Percentiles rank a stretch among this genome's conserved stretches.
Conservation (phyloP, 805 yeast species). For the Cyberlindnera meyerae region DNA sequence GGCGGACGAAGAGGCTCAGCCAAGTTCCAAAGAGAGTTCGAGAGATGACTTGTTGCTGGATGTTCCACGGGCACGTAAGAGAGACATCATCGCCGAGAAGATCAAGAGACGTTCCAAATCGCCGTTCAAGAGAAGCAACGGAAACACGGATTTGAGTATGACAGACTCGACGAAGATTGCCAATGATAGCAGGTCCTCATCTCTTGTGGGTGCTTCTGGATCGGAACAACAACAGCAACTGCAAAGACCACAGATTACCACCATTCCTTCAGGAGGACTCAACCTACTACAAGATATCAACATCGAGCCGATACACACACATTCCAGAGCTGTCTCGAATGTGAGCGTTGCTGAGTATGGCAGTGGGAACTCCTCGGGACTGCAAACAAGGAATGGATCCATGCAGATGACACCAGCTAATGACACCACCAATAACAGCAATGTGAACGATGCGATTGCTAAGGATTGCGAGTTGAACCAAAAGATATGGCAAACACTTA, state of each 20-base stretch:
- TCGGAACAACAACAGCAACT: no score
- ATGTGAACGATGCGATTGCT: constrained; percentile 9
- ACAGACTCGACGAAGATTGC: constrained; percentile 3
- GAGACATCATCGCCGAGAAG: constrained; percentile 17
- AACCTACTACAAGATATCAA: constrained; percentile 15
- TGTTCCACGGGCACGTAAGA: constrained; percentile 12
- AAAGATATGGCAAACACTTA: constrained; percentile 7
- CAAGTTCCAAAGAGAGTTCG: constrained; percentile 10
- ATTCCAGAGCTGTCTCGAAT: constrained; percentile 6
- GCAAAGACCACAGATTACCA: background rate
- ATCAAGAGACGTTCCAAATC: constrained; percentile 22
- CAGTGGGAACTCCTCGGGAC: background rate
- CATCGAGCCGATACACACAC: constrained; percentile 22
- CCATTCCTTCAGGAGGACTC: background rate
- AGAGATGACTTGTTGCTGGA: constrained; percentile 15
- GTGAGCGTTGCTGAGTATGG: constrained; percentile 3
- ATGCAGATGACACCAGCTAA: background rate
- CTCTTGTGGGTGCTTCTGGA: no score
- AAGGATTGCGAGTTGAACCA: constrained; percentile 9
- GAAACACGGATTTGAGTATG: background rate
- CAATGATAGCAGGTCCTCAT: background rate
- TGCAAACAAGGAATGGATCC: background rate
- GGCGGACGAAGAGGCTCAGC: constrained; percentile 3
- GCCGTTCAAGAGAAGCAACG: constrained; percentile 17
- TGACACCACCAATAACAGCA: background rate